Base-by-base conservation (phyloP, 2,329 filamentous ascomycete genomes). In the Tolypocladium cylindrosporum region DNA sequence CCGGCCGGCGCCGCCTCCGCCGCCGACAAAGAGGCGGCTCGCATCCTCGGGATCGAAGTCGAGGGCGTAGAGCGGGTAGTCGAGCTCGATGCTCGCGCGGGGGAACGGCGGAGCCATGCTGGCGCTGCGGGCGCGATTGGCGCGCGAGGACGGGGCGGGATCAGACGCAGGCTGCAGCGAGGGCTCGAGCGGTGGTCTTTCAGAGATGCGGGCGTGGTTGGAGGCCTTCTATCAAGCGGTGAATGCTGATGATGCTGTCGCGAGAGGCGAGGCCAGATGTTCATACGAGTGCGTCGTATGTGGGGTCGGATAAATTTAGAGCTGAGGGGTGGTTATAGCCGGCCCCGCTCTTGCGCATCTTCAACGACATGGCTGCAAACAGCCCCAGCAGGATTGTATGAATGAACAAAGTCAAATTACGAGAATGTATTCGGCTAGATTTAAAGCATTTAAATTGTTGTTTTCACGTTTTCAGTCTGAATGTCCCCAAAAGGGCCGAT, bases 31-130 rank as follows among this genome's bases (percentile, higher is more conserved):
- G 31, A 97, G 79, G 62, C 86, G 86, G 62, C 83, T 83, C 60
- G 87, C 81, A 75, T 95, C 86, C 67, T 87, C 82, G 55, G 88
- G 90, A 69, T 96, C 91, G 72, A 96, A 97, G 68, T 91, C 91
- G 70, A 91, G 89, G 58, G 88, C 85, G 72, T 91, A 96, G 59
- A 96, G 82, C 54, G 92, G 92, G 72, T 93, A 97, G 59, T 85
- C 83, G 63, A 95, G 82, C 58, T 84, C 84, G 64, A 85, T 77
- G 71, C 85, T 87, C 60, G 87, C 81, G 60, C 73, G 72, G 57
- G 74, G 72, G 61, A 84, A 72, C 27, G 69, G 67, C 55, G 70
- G 67, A 56, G 72, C 67, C 75, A 77, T 77, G 60, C 16, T 59
- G 41, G 42, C 55, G 59, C 41, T 51, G 31, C 31, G 31, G 16